Base-by-base conservation (phyloP, 2,329 filamentous ascomycete genomes). In the Alternaria dauci region DNA sequence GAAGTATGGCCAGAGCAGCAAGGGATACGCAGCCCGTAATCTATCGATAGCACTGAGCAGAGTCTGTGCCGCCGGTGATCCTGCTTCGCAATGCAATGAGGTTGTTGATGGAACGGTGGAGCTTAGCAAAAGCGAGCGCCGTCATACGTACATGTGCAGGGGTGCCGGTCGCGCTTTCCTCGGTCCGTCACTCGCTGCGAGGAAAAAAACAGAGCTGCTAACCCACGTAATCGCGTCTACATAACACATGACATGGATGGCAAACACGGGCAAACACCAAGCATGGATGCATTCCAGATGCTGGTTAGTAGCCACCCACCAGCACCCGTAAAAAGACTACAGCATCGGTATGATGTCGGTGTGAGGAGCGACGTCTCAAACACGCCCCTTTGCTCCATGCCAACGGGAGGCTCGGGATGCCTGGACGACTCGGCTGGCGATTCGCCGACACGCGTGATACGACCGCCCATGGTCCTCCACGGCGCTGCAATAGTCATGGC, bases 31-130 rank as follows among this genome's bases (percentile, higher is more conserved):
- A 65, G 59, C 61, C 64, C 61, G 62, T 61, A 62, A 68, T 63
- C 52, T 63, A 68, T 66, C 55, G 62, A 66, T 56, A 62, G 57
- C 61, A 51, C 59, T 62, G 46, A 50, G 23, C 26, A 48, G 59
- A 67, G 65, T 65, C 66, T 66, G 64, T 67, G 68, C 61, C 63
- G 62, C 68, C 67, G 64, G 60, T 62, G 68, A 71, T 68, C 67
- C 61, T 65, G 63, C 65, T 51, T 57, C 51, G 58, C 58, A 57
- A 65, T 56, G 52, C 52, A 52, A 70, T 63, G 59, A 54, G 50
- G 44, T 42, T 53, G 55, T 32, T 52, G 55, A 52, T 62, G 55
- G 54, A 52, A 55, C 39, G 60, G 65, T 61, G 64, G 59, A 67
- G 30, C 30, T 38, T 50, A 50, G 62, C 60, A 54, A 44, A 44